These are phyloP conservation scores for Lachnellula willkommii DNA, from an alignment of 2,329 filamentous ascomycete species.

Conservation along the genomic window DNA sequence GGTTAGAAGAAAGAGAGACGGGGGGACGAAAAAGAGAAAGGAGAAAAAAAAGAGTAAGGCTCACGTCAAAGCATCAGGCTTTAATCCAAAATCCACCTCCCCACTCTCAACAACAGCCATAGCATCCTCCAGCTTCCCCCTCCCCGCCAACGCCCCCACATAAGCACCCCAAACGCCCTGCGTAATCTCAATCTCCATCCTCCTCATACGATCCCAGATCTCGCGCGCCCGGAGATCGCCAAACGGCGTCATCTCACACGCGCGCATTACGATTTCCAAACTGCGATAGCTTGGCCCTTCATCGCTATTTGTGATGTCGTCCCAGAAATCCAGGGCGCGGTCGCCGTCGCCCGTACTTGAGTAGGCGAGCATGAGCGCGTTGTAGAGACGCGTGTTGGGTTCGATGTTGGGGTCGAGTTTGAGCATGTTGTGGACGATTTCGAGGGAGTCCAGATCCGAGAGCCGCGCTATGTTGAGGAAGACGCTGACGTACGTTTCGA, in stretches of 20 bases:
- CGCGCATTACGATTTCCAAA: constrained; percentile 73
- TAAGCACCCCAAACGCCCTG: constrained; percentile 70
- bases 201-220: constrained; percentile 66
- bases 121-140: constrained; percentile 64
- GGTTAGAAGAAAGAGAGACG: not conserved
- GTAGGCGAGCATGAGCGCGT: constrained; percentile 84
- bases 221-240: constrained; percentile 56
- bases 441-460: constrained; percentile 59
- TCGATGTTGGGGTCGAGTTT: constrained; percentile 85
- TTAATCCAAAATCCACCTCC: constrained; percentile 58
- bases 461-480: constrained; percentile 68
- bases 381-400: constrained; percentile 69
- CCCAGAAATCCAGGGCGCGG: constrained; percentile 73
- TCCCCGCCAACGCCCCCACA: constrained; percentile 67
- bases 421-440: constrained; percentile 83
- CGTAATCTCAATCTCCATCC: constrained; percentile 75
- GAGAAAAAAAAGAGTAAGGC: constrained; percentile 35
- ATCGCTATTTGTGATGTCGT: constrained; percentile 71
- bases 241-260: constrained; percentile 60
- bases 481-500: constrained; percentile 70
- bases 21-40: too few species aligned
- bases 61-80: constrained; percentile 67
- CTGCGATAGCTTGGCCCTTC: constrained; percentile 83
- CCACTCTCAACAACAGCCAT: constrained; percentile 62
- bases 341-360: constrained; percentile 60